Evolutionary conservation across 2,329 filamentous ascomycete species (phyloP).

Genomic region (Phyllosticta paracitricarpa): DNA sequence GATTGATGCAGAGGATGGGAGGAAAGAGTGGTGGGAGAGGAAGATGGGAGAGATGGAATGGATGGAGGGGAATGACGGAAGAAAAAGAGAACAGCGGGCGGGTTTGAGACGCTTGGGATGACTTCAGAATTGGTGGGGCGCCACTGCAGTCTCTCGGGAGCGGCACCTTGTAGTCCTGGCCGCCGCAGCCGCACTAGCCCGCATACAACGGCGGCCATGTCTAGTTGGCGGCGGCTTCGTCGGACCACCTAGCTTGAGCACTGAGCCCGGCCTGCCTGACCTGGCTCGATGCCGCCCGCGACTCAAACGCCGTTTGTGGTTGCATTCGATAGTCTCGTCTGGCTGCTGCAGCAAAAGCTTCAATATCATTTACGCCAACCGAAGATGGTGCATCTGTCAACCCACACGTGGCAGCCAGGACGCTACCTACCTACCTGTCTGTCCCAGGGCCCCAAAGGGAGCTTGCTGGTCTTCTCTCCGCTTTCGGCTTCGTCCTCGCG

Average conservation of each 20-base stretch:
- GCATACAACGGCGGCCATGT: background rate
- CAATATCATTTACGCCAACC: background rate
- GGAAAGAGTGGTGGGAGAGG: constrained; percentile 13
- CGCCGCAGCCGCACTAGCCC: background rate
- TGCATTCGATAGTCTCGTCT: background rate
- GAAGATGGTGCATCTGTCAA: background rate
- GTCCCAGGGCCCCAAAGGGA: too few relatives aligned
- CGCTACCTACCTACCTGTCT: too few relatives aligned
- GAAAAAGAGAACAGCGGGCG: constrained; percentile 10
- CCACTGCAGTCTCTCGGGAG: background rate
- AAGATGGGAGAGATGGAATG: background rate
- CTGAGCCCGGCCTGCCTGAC: background rate
- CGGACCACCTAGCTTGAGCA: background rate
- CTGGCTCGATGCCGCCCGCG: background rate
- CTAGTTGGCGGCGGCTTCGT: background rate
- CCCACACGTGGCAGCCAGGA: background rate
- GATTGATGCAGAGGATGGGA: constrained; percentile 11
- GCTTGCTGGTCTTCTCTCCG: background rate
- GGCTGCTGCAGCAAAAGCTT: background rate
- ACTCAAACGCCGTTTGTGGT: background rate
- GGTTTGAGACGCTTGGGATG: background rate
- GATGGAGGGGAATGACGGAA: constrained; percentile 7
- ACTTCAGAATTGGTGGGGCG: constrained; percentile 7
- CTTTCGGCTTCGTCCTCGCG: background rate
- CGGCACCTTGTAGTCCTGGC: background rate